phyloP scores from a whole-genome alignment of 1,284 basidiomycete genomes.

The Cutaneotrichosporon cyanovorans region DNA sequence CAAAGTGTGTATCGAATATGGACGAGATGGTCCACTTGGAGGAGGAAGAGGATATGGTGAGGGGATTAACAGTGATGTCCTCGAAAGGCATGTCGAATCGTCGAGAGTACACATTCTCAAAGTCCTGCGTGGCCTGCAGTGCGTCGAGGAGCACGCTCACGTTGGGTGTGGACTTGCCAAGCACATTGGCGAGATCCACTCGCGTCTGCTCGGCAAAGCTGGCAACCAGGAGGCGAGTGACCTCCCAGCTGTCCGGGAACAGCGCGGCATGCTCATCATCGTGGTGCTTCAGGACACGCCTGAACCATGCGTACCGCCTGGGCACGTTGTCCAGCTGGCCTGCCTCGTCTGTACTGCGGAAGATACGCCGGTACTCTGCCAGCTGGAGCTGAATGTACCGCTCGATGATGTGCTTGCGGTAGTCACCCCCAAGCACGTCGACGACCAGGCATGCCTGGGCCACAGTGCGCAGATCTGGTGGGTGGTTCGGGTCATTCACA shows the following conservation, averaged over 20 bases:
- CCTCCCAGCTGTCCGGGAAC: conserved; percentile 75
- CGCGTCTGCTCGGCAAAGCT: conserved; percentile 79
- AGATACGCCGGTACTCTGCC: conserved; percentile 94
- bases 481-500: conserved; percentile 64
- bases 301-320: conserved; percentile 91
- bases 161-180: conserved; percentile 51
- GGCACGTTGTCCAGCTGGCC: conserved; percentile 94
- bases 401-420: conserved; percentile 64
- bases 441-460: conserved; percentile 73
- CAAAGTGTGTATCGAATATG: conserved; percentile 85
- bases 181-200: conserved; percentile 47
- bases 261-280: conserved; percentile 76
- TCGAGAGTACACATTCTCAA: conserved; percentile 68
- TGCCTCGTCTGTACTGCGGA: conserved; percentile 80
- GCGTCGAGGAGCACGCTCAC: conserved; percentile 75
- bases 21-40: conserved; percentile 61
- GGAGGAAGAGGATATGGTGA: conserved; percentile 19
- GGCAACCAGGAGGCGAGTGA: conserved; percentile 67
- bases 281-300: conserved; percentile 77
- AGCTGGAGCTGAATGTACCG: conserved; percentile 85
- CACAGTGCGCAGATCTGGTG: conserved; percentile 58
- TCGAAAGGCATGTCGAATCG: conserved; percentile 55
- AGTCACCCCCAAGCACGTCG: conserved; percentile 77
- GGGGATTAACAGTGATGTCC: conserved; percentile 27
- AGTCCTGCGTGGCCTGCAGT: conserved; percentile 74